phyloP scores from a whole-genome alignment of 768 basidiomycete species.

The Rhodosporidiobolus odoratus region DNA sequence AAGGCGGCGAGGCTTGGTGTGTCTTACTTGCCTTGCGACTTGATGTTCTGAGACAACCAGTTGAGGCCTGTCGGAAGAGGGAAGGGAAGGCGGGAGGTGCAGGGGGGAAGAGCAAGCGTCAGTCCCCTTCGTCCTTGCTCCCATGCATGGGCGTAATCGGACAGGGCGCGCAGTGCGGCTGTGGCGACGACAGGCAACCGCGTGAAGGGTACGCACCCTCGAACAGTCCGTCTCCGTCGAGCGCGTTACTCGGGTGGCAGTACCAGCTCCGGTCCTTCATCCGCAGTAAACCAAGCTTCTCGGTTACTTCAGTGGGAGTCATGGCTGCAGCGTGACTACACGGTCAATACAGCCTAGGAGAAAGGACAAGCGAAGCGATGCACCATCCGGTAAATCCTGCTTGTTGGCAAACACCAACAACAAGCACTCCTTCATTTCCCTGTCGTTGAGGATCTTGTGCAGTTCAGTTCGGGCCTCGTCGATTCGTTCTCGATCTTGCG shows the following conservation, averaged over 20 bases:
- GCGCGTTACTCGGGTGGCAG: slow-evolving; percentile 86
- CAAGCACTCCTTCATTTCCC: slow-evolving; percentile 97
- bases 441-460: slow-evolving; percentile 88
- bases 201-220: slow-evolving; percentile 56
- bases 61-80: slow-evolving; percentile 55
- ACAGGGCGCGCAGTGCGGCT: background rate
- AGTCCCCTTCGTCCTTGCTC: background rate
- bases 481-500: slow-evolving; percentile 87
- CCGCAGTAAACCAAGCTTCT: slow-evolving; percentile 86
- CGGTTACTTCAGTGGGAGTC: slow-evolving; percentile 98
- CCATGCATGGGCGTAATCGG: too few relatives aligned
- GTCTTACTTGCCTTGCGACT: slow-evolving; percentile 50
- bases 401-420: slow-evolving; percentile 99
- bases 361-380: slow-evolving; percentile 42
- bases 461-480: slow-evolving; percentile 95
- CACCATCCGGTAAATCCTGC: slow-evolving; percentile 94
- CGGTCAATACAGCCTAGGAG: background rate
- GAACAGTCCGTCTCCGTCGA: slow-evolving; percentile 79
- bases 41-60: slow-evolving; percentile 95
- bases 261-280: slow-evolving; percentile 99
- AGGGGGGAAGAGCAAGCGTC: background rate
- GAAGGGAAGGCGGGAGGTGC: too few relatives aligned
- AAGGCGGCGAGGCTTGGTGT: too few relatives aligned
- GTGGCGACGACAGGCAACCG: background rate
- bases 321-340: slow-evolving; percentile 59